Percentiles rank a stretch among this genome's conserved stretches.
Evolutionary conservation across 306 rosid genomes (phyloP).

Genomic region (Argentina anserina): DNA sequence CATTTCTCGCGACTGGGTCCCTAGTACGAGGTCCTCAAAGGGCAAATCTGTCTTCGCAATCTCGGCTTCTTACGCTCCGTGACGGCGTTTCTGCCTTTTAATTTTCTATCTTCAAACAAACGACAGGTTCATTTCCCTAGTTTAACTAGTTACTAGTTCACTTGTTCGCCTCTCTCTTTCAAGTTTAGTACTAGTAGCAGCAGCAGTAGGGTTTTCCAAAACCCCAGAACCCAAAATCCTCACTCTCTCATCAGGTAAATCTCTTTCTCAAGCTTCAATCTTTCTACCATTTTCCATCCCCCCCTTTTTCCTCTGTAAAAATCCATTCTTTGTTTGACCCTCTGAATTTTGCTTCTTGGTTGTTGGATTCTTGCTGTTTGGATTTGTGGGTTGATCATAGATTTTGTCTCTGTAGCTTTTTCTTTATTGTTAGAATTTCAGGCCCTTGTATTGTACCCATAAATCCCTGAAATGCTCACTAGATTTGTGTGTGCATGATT

Average conservation of each 20-base stretch:
- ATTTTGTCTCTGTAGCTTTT: neutral
- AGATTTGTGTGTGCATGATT: neutral
- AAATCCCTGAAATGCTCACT: neutral
- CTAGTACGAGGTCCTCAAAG: too few relatives aligned
- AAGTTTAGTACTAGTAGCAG: neutral
- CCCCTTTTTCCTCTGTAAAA: neutral
- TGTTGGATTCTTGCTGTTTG: constrained; percentile 1
- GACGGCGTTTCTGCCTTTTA: too few relatives aligned
- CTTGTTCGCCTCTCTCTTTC: too few relatives aligned
- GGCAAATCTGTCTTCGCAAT: too few relatives aligned
- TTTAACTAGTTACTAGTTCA: too few relatives aligned
- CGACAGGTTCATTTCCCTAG: too few relatives aligned
- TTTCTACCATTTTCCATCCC: neutral
- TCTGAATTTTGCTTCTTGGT: neutral
- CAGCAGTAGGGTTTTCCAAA: neutral
- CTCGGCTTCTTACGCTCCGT: too few relatives aligned
- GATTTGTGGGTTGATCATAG: neutral
- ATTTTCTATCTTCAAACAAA: too few relatives aligned
- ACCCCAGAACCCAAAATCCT: neutral
- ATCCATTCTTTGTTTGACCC: neutral
- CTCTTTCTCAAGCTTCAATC: neutral
- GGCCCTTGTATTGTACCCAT: neutral
- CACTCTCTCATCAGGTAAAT: neutral
- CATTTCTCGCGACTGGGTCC: too few relatives aligned
- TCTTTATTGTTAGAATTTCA: neutral